These are phyloP conservation scores for Xylaria sp. DNA, from an alignment of 2,329 filamentous ascomycete genomes.

Conservation along the genomic window DNA sequence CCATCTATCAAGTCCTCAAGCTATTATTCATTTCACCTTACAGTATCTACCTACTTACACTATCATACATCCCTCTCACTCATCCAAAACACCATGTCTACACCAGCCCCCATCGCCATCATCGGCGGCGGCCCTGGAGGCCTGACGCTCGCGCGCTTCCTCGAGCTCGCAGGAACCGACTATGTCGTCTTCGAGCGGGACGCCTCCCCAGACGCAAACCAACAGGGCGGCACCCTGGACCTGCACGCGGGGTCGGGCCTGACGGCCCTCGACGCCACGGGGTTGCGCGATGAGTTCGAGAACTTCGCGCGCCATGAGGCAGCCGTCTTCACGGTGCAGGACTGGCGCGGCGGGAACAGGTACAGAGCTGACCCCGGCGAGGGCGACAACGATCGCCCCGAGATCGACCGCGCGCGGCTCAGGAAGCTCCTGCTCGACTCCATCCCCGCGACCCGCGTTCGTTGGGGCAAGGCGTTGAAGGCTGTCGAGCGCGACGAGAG, in stretches of 20 bases:
- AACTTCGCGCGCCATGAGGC: conserved; percentile 37
- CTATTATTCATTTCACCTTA: too few species aligned
- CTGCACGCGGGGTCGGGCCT: conserved; percentile 50
- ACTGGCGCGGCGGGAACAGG: conserved; percentile 12
- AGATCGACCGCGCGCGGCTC: conserved; percentile 40
- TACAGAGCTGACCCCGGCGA: not conserved
- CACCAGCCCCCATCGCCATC: conserved; percentile 35
- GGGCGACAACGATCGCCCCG: conserved; percentile 27
- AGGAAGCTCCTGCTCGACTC: conserved; percentile 34
- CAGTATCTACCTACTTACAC: too few species aligned
- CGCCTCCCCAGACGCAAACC: not conserved
- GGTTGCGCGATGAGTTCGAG: conserved; percentile 43
- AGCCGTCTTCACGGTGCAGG: conserved; percentile 28
- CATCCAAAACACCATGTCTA: conserved; percentile 19
- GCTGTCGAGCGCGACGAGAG: conserved; percentile 41
- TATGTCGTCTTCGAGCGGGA: conserved; percentile 38
- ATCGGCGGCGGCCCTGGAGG: conserved; percentile 38
- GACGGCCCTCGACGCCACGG: conserved; percentile 43
- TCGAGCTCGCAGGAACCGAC: conserved; percentile 23
- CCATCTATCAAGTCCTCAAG: too few species aligned
- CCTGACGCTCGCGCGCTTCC: conserved; percentile 35
- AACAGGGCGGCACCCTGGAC: conserved; percentile 57
- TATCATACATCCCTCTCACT: too few species aligned
- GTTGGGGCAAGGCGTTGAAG: conserved; percentile 35
- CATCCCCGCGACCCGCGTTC: conserved; percentile 26